Base-by-base conservation (phyloP, 2,329 filamentous ascomycete genomes). In the Arthrobotrys sinensis region DNA sequence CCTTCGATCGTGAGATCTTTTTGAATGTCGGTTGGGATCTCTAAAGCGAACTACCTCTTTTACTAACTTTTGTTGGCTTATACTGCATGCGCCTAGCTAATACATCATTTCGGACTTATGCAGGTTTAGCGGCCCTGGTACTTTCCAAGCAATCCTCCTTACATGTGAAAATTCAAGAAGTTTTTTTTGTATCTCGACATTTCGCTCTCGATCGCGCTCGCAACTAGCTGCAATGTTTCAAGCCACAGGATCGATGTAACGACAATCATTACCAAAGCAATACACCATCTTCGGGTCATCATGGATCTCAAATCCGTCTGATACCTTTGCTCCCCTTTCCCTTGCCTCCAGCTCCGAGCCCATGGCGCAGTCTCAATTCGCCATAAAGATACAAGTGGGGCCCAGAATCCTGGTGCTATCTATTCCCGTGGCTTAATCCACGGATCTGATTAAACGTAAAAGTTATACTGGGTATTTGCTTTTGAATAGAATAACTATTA, bases 221-320 rank as follows among this genome's bases (percentile, higher is more conserved):
- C 55, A 60, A 60, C 40, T n/a, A 60, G 43, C 40, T n/a, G 55
- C 55, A 34, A 36, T 57, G 52, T 57, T 57, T 57, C 52, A 57
- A 38, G 52, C n/a, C 52, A 43, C 16, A 43, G 5, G 36, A 60
- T 60, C 24, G 43, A 60, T 7, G 36, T 28, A 60, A 40, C 21
- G 55, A 43, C 36, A 60, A 60, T 60, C 55, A 60, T 60, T 60
- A 60, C 55, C 19, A 60, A 60, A 60, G 55, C 16, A 60, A 43
- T 60, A 43, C 55, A 60, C 36, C 36, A 60, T 60, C 36, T 60
- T 60, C 55, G 55, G 55, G 55, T 60, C 36, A 40, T 60, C 12
- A 43, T 60, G 55, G 55, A 43, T 24, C 19, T 19, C 36, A 28
- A 43, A 60, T 60, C 55, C 55, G 55, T 60, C 55, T 38, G 24